Conservation (phyloP, 2,329 filamentous ascomycete genomes). For the Leptographium radiaticola region DNA sequence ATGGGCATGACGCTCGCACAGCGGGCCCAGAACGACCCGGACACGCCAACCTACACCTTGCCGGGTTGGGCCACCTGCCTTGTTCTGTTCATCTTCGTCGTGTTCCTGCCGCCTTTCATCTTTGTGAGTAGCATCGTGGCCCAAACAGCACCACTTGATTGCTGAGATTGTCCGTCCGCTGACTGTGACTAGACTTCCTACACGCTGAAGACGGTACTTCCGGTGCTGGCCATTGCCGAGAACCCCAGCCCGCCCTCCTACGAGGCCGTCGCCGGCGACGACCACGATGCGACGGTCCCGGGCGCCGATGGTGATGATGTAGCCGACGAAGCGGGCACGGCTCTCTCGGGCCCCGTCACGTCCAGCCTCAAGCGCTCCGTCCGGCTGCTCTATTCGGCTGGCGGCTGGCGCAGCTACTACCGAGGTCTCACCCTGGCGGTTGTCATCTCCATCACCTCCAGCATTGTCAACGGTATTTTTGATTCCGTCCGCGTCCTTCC, state of each 20-base stretch:
- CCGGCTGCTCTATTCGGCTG: constrained; percentile 44
- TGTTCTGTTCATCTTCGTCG: constrained; percentile 23
- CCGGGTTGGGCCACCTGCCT: constrained; percentile 18
- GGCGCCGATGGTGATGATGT: constrained; percentile 16
- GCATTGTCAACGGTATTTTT: constrained; percentile 31
- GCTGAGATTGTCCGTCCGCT: neutral
- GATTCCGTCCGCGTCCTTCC: constrained; percentile 22
- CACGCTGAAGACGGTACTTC: constrained; percentile 35
- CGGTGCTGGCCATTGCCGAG: constrained; percentile 44
- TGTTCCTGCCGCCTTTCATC: constrained; percentile 23
- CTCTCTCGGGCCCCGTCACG: constrained; percentile 26
- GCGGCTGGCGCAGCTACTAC: constrained; percentile 53
- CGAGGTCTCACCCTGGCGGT: constrained; percentile 49
- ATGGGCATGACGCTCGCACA: constrained; percentile 7
- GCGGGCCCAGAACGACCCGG: constrained; percentile 6
- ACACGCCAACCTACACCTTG: constrained; percentile 9
- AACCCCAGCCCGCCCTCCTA: constrained; percentile 43
- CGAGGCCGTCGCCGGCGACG: constrained; percentile 31
- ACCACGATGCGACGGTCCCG: neutral
- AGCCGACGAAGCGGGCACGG: constrained; percentile 20
- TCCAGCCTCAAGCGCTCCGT: constrained; percentile 37
- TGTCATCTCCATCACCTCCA: constrained; percentile 20
- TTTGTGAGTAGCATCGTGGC: constrained; percentile 21
- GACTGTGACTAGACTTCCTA: constrained; percentile 28
- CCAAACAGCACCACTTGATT: neutral